phyloP scores from a whole-genome alignment of 768 basidiomycete species.

The Leccinum rimulosum region DNA sequence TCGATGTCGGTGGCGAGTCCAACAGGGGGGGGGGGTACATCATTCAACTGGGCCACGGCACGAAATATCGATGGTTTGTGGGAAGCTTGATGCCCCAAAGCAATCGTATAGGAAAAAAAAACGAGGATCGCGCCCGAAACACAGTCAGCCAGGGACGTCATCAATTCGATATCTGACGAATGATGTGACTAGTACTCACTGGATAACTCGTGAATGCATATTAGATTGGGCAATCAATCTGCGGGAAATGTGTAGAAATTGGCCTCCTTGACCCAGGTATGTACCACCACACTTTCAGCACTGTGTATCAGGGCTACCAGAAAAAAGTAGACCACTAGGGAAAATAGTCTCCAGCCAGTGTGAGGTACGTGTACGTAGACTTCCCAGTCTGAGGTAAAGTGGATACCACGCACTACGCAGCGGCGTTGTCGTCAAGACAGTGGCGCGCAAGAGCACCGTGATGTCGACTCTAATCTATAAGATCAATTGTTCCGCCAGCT shows the following conservation, averaged over 20 bases:
- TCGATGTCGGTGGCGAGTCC: slow-evolving; percentile 14
- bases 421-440: too few relatives aligned
- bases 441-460: too few relatives aligned
- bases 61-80: not conserved
- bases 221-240: not conserved
- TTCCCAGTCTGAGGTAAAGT: not conserved
- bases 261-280: not conserved
- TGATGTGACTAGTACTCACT: not conserved
- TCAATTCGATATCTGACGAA: not conserved
- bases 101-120: slow-evolving; percentile 8
- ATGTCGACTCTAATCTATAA: too few relatives aligned
- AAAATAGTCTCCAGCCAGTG: not conserved
- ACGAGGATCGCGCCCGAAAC: slow-evolving; percentile 18
- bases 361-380: not conserved
- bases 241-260: not conserved
- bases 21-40: not conserved
- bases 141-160: slow-evolving; percentile 15
- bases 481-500: too few relatives aligned
- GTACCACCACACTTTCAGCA: slow-evolving; percentile 6
- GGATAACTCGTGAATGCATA: not conserved
- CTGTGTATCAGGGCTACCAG: slow-evolving; percentile 5
- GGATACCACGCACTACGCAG: not conserved
- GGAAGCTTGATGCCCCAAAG: slow-evolving; percentile 12
- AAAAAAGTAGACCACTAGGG: slow-evolving; percentile 5
- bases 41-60: slow-evolving; percentile 10